Percentiles rank a stretch among this genome's conserved stretches.
Conservation (phyloP, 129 eudicot genomes). For the Pittosporum tobira region DNA sequence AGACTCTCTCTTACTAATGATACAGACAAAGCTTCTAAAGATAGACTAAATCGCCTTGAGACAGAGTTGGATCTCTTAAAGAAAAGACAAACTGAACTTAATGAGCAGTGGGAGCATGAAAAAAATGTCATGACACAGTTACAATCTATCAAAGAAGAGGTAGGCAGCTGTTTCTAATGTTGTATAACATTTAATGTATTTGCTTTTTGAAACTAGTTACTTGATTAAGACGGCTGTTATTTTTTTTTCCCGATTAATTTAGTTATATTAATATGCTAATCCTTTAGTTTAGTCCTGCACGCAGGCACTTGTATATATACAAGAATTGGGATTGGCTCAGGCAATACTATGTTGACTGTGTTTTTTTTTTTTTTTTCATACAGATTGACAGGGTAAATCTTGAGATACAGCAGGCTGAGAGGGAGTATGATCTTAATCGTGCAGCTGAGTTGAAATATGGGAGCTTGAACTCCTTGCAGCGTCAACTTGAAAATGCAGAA, state of each 20-base stretch:
- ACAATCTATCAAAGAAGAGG: slow-evolving; percentile 35
- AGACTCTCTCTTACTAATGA: slow-evolving; percentile 28
- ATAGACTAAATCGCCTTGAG: slow-evolving; percentile 27
- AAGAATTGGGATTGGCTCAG: too few species aligned
- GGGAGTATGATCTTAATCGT: slow-evolving; percentile 24
- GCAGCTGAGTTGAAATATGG: slow-evolving; percentile 31
- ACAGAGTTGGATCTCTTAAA: slow-evolving; percentile 22
- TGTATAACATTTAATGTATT: neutral
- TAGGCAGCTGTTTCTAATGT: neutral
- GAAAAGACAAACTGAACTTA: slow-evolving; percentile 22
- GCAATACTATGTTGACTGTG: neutral
- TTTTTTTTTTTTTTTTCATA: neutral
- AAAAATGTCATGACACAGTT: slow-evolving; percentile 27
- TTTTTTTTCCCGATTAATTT: neutral
- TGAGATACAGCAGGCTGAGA: slow-evolving; percentile 27
- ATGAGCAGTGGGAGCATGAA: slow-evolving; percentile 35
- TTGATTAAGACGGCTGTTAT: neutral
- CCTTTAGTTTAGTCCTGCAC: too few species aligned
- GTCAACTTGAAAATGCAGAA: slow-evolving; percentile 27
- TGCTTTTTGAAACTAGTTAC: neutral
- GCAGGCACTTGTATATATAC: too few species aligned
- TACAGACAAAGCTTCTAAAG: slow-evolving; percentile 30
- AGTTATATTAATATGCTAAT: neutral
- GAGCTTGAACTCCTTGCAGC: slow-evolving; percentile 19
- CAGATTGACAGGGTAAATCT: slow-evolving; percentile 32